Base-by-base conservation (phyloP, 352 stramenopile species). In the Globisporangium cylindrosporum region DNA sequence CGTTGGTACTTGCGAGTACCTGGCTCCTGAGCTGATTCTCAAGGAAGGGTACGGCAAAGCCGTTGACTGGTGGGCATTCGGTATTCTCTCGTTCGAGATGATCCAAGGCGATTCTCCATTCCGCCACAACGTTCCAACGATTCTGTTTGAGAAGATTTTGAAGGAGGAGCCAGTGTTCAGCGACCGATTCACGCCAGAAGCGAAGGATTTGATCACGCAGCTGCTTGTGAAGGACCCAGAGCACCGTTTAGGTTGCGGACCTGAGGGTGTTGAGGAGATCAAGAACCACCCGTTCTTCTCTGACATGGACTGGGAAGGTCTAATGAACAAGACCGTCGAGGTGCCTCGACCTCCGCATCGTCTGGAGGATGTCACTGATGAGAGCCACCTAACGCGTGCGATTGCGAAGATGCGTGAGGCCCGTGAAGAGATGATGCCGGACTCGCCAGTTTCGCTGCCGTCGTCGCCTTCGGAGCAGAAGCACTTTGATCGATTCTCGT, bases 101-200 rank as follows among this genome's bases (percentile, higher is more conserved):
- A 87, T 92, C 66, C 80, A 89, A 67, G 84, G 84, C 43, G 80
- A 90, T 69, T 90, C 84, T 25, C 84, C 84, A 2, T 92, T 92
- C 73, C 81, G 81, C 63, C 83, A 91, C 65, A 80, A 86, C 38
- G 78, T 85, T 20, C 76, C 81, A 34, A 84, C 77, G 20, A 75
- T 91, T n/a, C 65, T 91, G 32, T 91, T 91, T 70, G 83, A 91
- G 65, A 91, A 90, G 78, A 91, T 91, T 69, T 70, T 90, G 61
- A 87, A 87, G 71, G 83, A 91, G 49, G 83, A 91, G 61, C 77
- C 81, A 9, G 73, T 88, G 36, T 91, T 91, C 57, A 89, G 75
- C 60, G 81, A 90, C 32, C 81, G 81, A 9, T 91, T 91, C 66
- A 89, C 83, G 1, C 78, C 81, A 2, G 81, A 91, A 67, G 77